A percentile compares a stretch with the other conserved stretches of the same genome.
phyloP scores from a whole-genome alignment of 352 stramenopile genomes.

The Aphanomyces cochlioides region DNA sequence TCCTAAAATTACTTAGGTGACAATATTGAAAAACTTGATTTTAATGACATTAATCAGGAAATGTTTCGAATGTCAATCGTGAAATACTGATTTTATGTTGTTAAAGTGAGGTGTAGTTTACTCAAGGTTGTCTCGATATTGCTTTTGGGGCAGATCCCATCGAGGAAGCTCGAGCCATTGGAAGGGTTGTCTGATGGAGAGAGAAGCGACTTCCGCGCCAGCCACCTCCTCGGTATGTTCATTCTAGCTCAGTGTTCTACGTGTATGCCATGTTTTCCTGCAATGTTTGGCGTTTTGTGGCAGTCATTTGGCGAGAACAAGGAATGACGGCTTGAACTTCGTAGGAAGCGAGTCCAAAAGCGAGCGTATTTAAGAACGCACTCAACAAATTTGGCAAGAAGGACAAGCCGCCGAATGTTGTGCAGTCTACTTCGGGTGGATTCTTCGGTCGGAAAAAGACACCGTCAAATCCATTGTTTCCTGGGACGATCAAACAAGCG shows the following conservation, averaged over 20 bases:
- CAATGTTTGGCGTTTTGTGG: not conserved
- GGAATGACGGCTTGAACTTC: not conserved
- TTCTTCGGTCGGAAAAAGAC: slow-evolving; percentile 58
- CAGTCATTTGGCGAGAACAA: not conserved
- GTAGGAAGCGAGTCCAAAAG: slow-evolving; percentile 29
- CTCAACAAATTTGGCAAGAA: slow-evolving; percentile 81
- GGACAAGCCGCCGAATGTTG: slow-evolving; percentile 52
- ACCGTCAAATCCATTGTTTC: slow-evolving; percentile 39
- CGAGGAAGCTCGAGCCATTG: not conserved
- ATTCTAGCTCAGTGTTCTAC: not conserved
- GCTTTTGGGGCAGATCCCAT: too few relatives aligned
- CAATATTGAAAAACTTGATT: slow-evolving; percentile 4
- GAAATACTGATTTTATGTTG: too few relatives aligned
- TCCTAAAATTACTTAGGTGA: not conserved
- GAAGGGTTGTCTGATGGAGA: slow-evolving; percentile 17
- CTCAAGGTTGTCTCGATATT: too few relatives aligned
- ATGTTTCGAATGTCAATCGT: not conserved
- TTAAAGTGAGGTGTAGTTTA: too few relatives aligned
- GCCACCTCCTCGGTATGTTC: not conserved
- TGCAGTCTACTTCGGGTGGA: slow-evolving; percentile 45
- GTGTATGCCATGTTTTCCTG: not conserved
- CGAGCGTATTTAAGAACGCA: slow-evolving; percentile 53
- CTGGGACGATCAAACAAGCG: slow-evolving; percentile 65
- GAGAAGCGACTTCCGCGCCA: slow-evolving; percentile 2
- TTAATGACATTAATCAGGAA: not conserved